Evolutionary conservation across 225 moss, liverwort and hornwort species (phyloP), one percentile per base, ranked within the genome.

Genomic region (Rhytidiadelphus loreus): DNA sequence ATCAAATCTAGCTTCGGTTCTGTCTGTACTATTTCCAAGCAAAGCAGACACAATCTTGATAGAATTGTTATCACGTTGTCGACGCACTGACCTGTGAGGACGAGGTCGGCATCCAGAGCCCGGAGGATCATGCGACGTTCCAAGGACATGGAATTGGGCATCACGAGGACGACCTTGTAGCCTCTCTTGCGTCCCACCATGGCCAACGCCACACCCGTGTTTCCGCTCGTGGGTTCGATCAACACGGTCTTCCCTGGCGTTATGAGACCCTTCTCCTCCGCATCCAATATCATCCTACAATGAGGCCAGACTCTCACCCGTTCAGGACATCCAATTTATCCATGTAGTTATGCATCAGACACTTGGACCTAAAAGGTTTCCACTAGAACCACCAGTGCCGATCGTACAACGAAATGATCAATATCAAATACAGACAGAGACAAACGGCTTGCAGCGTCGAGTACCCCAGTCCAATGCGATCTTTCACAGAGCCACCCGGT

Each of bases 401-500:
- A 78, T 26, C 46, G 16, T 71, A 32, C 37, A 60, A 60, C 48
- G 11, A n/a, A 62, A 52, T 30, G 28, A 61, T 37, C 50, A 75
- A 48, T n/a, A 85, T 29, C 37, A 50, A n/a, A 72, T 8, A 52
- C 22, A 83, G 35, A 72, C 59, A 24, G 13, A 73, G 24, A 61
- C 30, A 72, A 83, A 82, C 64, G 71, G 39, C 78, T 39, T 37
- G 29, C 21, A 70, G 48, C 37, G 56, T 71, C 33, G 59, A 46
- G 88, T 90, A 97, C 97, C 91, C 90, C 61, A 97, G 93, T 35
- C 91, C 97, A 60, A 97, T 96, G 91, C 98, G 95, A 87, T 97
- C 97, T 78, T 98, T 98, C 75, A 98, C 97, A 60, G 98, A 98
- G 68, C 94, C 95, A 43, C 95, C 94, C 28, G 98, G 98, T 84